phyloP scores from a whole-genome alignment of 345 rosid genomes.

The Excoecaria agallocha region DNA sequence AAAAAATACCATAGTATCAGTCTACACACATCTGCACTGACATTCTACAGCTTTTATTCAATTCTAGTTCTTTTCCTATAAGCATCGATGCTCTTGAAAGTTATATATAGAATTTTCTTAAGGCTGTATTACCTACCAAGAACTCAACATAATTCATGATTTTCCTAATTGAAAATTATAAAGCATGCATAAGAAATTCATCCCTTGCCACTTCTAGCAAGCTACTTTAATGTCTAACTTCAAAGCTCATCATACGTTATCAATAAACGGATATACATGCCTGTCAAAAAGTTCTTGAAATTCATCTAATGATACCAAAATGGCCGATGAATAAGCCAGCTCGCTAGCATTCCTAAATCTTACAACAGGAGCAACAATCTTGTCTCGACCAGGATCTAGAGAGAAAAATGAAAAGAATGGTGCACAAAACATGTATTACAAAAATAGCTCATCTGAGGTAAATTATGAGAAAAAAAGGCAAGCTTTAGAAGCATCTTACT shows the following conservation, averaged over 20 bases:
- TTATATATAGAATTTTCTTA: background rate
- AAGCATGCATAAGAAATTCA: background rate
- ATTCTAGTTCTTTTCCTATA: background rate
- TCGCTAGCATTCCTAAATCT: constrained; percentile 42
- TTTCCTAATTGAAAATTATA: background rate
- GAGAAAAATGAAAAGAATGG: constrained; percentile 16
- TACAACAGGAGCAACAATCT: constrained; percentile 77
- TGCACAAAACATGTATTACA: background rate
- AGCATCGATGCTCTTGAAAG: background rate
- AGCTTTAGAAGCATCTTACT: constrained; percentile 51
- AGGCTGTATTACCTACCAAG: background rate
- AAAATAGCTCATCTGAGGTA: background rate
- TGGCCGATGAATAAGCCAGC: constrained; percentile 47
- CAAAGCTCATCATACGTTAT: background rate
- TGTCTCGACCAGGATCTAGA: constrained; percentile 80
- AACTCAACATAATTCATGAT: background rate
- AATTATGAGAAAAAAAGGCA: background rate
- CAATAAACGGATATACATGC: constrained; percentile 37
- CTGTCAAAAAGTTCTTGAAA: constrained; percentile 66
- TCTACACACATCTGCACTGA: background rate
- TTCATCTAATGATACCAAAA: constrained; percentile 68
- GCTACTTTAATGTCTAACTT: background rate
- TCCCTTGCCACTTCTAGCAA: background rate
- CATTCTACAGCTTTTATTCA: background rate
- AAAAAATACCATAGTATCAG: background rate